phyloP scores from a whole-genome alignment of 306 rosid genomes.

The Vigna mungo region DNA sequence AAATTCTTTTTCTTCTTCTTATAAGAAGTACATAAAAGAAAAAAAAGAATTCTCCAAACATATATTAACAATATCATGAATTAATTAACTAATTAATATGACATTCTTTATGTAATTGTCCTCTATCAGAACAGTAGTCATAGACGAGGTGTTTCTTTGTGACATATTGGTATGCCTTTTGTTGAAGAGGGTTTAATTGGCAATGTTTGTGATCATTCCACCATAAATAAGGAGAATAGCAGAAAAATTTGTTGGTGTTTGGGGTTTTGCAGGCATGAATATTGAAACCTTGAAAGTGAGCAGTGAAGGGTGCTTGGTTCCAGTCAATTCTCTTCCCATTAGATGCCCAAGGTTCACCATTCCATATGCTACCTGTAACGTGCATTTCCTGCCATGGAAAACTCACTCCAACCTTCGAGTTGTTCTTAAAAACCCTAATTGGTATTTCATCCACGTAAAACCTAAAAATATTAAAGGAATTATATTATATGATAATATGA shows the following conservation, averaged over 20 bases:
- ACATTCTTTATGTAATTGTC: slow-evolving; percentile 45
- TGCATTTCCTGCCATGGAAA: slow-evolving; percentile 44
- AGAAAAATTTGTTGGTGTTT: not conserved
- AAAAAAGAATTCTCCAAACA: no score
- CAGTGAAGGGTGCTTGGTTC: slow-evolving; percentile 45
- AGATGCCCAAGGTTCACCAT: slow-evolving; percentile 54
- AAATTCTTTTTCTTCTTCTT: no score
- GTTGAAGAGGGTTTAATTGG: slow-evolving; percentile 36
- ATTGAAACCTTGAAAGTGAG: slow-evolving; percentile 47
- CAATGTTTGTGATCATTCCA: slow-evolving; percentile 43
- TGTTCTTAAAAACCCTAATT: slow-evolving; percentile 49
- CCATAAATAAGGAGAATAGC: slow-evolving; percentile 46
- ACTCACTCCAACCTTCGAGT: slow-evolving; percentile 35
- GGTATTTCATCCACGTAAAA: slow-evolving; percentile 45
- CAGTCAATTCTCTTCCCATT: slow-evolving; percentile 47
- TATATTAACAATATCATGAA: not conserved
- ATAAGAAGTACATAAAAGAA: no score
- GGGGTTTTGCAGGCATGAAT: slow-evolving; percentile 36
- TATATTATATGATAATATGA: no score
- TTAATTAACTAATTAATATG: slow-evolving; percentile 4
- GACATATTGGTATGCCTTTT: slow-evolving; percentile 36
- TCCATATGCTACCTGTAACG: slow-evolving; percentile 44
- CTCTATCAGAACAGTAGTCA: slow-evolving; percentile 52
- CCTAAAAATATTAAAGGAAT: slow-evolving; percentile 29
- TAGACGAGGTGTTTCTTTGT: slow-evolving; percentile 39